A percentile compares a stretch with the other conserved stretches of the same genome.
Conservation (phyloP, 345 rosid genomes). For the Carallia brachiata region DNA sequence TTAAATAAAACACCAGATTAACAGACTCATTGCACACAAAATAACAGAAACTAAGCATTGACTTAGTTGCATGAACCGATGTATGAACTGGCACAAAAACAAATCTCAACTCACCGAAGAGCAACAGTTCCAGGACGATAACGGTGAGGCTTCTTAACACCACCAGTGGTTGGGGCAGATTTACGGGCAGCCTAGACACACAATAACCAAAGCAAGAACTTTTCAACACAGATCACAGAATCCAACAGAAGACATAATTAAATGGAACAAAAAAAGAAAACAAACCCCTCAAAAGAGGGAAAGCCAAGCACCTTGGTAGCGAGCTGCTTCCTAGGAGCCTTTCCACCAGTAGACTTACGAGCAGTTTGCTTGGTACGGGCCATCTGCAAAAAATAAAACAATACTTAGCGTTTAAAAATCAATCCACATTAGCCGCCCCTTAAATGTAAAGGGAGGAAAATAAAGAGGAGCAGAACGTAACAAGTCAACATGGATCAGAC, state of each 20-base stretch:
- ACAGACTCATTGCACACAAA: too few species aligned
- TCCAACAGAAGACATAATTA: too few species aligned
- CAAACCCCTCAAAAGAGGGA: background rate
- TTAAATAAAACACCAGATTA: background rate
- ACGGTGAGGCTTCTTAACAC: constrained; percentile 22
- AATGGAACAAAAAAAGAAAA: background rate
- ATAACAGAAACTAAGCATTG: background rate
- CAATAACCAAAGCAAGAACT: background rate
- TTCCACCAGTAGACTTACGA: constrained; percentile 93
- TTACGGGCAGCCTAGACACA: constrained; percentile 17
- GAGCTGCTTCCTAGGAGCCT: constrained; percentile 96
- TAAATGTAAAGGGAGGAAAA: too few species aligned
- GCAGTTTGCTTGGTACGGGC: constrained; percentile 98
- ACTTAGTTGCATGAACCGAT: background rate
- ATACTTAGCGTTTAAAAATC: background rate
- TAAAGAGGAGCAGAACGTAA: too few species aligned
- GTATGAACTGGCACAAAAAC: background rate
- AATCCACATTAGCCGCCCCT: too few species aligned
- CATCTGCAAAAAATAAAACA: constrained; percentile 33
- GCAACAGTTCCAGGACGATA: constrained; percentile 28
- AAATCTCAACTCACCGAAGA: constrained; percentile 12
- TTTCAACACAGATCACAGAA: background rate
- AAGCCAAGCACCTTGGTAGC: constrained; percentile 63
- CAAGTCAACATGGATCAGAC: too few species aligned
- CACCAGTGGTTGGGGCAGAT: constrained; percentile 27